Evolutionary conservation across 2,329 filamentous ascomycete species (phyloP).

Genomic region (Aureobasidium mangrovei): DNA sequence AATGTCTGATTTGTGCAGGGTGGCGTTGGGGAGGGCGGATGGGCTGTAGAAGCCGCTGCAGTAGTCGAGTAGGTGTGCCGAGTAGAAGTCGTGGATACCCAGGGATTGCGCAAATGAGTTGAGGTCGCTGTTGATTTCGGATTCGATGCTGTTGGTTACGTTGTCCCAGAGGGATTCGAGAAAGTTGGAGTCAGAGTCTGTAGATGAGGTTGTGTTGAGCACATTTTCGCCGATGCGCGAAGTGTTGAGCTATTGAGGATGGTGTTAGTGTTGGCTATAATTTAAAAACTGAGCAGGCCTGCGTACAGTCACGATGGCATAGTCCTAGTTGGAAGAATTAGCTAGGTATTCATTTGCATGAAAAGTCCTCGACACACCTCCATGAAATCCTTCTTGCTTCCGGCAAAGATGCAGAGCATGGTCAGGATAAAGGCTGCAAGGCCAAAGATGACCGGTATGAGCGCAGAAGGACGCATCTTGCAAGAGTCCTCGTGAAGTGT

Average conservation of each 20-base stretch:
- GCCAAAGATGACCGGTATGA: slow-evolving; percentile 44
- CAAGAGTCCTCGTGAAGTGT: not conserved
- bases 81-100: slow-evolving; percentile 53
- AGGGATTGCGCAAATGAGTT: slow-evolving; percentile 39
- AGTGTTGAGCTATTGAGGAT: slow-evolving; percentile 42
- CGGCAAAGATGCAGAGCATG: slow-evolving; percentile 54
- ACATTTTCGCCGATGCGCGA: slow-evolving; percentile 42
- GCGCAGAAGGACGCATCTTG: slow-evolving; percentile 39
- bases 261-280: not conserved
- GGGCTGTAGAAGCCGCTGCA: slow-evolving; percentile 45
- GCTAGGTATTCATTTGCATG: not conserved
- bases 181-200: slow-evolving; percentile 20
- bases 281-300: not conserved
- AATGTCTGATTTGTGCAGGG: slow-evolving; percentile 31
- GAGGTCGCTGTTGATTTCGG: slow-evolving; percentile 34
- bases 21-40: slow-evolving; percentile 34
- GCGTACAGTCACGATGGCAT: slow-evolving; percentile 47
- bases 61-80: slow-evolving; percentile 51
- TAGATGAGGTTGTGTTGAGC: slow-evolving; percentile 23
- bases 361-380: slow-evolving; percentile 25
- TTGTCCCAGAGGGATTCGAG: slow-evolving; percentile 26
- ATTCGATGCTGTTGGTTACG: slow-evolving; percentile 27
- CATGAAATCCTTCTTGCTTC: slow-evolving; percentile 47
- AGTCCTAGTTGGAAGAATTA: slow-evolving; percentile 25
- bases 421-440: slow-evolving; percentile 49